These are phyloP conservation scores for Trichomonascaceae sp. DNA, from an alignment of 1,139 yeast genomes.

Conservation along the genomic window DNA sequence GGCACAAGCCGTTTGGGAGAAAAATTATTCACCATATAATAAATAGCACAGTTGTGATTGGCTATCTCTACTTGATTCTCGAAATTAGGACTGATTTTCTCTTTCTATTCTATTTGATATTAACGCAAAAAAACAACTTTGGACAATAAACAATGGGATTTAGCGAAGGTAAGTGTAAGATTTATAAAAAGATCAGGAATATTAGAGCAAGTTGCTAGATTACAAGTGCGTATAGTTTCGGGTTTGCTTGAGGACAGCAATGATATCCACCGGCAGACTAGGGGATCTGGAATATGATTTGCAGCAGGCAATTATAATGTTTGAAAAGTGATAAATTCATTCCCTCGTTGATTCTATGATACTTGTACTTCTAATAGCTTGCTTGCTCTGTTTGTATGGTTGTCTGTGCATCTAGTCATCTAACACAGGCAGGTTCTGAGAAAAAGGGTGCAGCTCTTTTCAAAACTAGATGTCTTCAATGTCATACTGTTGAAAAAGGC, in stretches of 20 bases:
- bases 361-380: neutral
- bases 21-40: neutral
- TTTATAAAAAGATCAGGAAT: no score
- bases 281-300: no score
- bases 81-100: neutral
- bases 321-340: no score
- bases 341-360: no score
- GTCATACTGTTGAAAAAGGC: slow-evolving; percentile 95
- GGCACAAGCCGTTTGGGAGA: neutral
- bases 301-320: no score
- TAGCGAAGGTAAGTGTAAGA: slow-evolving; percentile 13
- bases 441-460: slow-evolving; percentile 98
- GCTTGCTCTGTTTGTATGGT: neutral
- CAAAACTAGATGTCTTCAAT: slow-evolving; percentile 98
- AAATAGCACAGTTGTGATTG: slow-evolving; percentile 5
- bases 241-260: neutral
- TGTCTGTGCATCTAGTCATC: no score
- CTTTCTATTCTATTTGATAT: neutral
- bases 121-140: neutral
- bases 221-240: no score
- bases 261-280: neutral
- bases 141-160: slow-evolving; percentile 13
- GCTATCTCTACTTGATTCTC: neutral
- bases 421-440: slow-evolving; percentile 54
- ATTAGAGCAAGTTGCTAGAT: no score